Base-by-base conservation (phyloP, 345 rosid species). In the Arabis alpina region DNA sequence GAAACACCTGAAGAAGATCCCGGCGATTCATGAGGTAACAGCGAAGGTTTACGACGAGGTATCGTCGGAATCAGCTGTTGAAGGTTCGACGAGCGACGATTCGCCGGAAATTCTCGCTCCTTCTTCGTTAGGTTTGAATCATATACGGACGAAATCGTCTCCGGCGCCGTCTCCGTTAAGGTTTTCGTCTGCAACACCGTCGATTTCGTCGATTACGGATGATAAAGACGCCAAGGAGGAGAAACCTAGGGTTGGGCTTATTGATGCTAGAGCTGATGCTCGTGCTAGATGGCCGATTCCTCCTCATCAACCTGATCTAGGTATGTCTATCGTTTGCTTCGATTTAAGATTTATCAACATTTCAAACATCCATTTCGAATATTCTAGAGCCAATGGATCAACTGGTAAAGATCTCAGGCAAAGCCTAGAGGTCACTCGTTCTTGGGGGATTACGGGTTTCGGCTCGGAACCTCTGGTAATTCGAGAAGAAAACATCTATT, bases 121-220 rank as follows among this genome's bases (percentile, higher is more conserved):
- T 51, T 85, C 94, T 4, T 76, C 86, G 13, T 82, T 89, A 12
- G 89, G 93, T 57, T 76, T 94, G 60, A 91, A 94, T 58, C 86
- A 86, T 53, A 94, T 94, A 54, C 82, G 72, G 75, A 94, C 98
- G 27, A 90, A 83, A 70, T 89, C 93, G 11, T 55, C 52, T 63
- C 76, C 83, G 9, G 57, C 77, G 25, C 81, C 74, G 10, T 86
- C 92, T 54, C 85, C 91, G 65, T 82, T 89, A 47, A 73, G 91
- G 57, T 78, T 85, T 54, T 80, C 87, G 2, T 82, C 95, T 2
- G 80, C 37, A 9, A 52, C 76, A 71, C 80, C 84, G 15, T 62
- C 53, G 34, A 58, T 60, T 56, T 52, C 48, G 14, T 58, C 56
- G 34, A 58, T 60, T 56, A 52, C 48, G 14, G 74, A 24, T 54